A percentile compares a stretch with the other conserved stretches of the same genome.
These are phyloP conservation scores for Dactylellina haptotyla DNA, from an alignment of 2,329 filamentous ascomycete species.

Conservation along the genomic window DNA sequence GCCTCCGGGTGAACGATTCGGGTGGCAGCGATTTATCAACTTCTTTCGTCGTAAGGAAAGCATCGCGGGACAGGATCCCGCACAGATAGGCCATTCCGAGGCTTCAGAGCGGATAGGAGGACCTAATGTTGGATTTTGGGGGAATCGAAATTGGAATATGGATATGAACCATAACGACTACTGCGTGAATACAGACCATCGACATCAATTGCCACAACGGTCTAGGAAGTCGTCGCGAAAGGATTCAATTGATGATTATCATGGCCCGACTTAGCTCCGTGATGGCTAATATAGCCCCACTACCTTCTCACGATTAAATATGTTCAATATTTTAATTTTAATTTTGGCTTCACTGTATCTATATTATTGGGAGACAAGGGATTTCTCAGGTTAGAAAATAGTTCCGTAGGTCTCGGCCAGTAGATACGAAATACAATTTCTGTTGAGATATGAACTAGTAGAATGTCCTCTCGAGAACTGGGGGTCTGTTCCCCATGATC, in stretches of 20 bases:
- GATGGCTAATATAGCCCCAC: no score
- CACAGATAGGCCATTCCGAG: background rate
- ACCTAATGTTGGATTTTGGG: slow-evolving; percentile 35
- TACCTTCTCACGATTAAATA: no score
- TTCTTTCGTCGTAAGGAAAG: slow-evolving; percentile 9
- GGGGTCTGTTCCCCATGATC: slow-evolving; percentile 70
- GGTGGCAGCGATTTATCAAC: slow-evolving; percentile 8
- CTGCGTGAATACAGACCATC: slow-evolving; percentile 20
- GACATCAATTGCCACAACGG: slow-evolving; percentile 19
- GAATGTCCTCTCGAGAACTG: slow-evolving; percentile 17
- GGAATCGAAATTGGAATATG: slow-evolving; percentile 12
- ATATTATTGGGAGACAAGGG: no score
- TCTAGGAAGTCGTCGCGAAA: background rate
- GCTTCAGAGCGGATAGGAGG: background rate
- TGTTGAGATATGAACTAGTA: no score
- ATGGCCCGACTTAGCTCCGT: no score
- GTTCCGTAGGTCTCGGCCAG: no score
- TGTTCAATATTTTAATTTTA: no score
- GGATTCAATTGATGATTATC: slow-evolving; percentile 4
- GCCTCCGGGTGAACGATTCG: slow-evolving; percentile 14
- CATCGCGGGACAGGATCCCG: slow-evolving; percentile 3
- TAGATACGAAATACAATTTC: no score
- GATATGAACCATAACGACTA: slow-evolving; percentile 43
- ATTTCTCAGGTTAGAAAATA: no score
- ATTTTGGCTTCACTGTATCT: no score